phyloP scores from a whole-genome alignment of 352 stramenopile species.

The Globisporangium iwayamae region DNA sequence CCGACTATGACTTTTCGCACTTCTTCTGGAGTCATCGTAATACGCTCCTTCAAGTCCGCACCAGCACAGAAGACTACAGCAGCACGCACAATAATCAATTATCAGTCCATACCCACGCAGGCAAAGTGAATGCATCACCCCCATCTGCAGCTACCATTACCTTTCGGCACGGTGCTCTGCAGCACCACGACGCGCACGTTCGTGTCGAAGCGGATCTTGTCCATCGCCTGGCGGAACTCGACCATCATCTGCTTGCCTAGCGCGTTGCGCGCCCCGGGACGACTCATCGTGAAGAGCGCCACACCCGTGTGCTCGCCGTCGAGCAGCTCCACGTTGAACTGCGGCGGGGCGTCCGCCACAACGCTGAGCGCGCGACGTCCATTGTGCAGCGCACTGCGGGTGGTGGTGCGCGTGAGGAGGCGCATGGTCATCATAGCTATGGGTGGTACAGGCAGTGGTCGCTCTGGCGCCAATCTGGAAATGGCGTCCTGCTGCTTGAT shows the following conservation, averaged over 20 bases:
- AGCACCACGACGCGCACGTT: constrained; percentile 80
- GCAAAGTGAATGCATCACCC: neutral
- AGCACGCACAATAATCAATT: neutral
- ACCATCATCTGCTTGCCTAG: constrained; percentile 78
- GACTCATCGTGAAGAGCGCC: constrained; percentile 76
- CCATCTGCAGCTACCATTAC: constrained; percentile 9
- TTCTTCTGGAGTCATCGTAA: constrained; percentile 84
- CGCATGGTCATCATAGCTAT: constrained; percentile 13
- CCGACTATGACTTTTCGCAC: constrained; percentile 21
- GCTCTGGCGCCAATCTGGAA: constrained; percentile 7
- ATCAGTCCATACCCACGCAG: neutral
- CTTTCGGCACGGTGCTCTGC: constrained; percentile 62
- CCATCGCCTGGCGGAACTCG: constrained; percentile 69
- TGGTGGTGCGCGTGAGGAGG: constrained; percentile 7
- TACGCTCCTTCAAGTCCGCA: constrained; percentile 88
- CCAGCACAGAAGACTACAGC: constrained; percentile 84
- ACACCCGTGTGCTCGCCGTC: constrained; percentile 49
- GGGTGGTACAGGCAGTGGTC: too few relatives aligned
- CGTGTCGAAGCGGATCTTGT: constrained; percentile 59
- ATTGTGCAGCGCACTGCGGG: neutral
- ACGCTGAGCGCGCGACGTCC: constrained; percentile 15
- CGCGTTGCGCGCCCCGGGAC: constrained; percentile 70
- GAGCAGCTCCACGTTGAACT: constrained; percentile 66
- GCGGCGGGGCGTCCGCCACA: constrained; percentile 18
- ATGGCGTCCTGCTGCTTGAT: constrained; percentile 6